Base-by-base conservation (phyloP, 169 alveolate genomes). In the Cryptosporidium tyzzeri region DNA sequence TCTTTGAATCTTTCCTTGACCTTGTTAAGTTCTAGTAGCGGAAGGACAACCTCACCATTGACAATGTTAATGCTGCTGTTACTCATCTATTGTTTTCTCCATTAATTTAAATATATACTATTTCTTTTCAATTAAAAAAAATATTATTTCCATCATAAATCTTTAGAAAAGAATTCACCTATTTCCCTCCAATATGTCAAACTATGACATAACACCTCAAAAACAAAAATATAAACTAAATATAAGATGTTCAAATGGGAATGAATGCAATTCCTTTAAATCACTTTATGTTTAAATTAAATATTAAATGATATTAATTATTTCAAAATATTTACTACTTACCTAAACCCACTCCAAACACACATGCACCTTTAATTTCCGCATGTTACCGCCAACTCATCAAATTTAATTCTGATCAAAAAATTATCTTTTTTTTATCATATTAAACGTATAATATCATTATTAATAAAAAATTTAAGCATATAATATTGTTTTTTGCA, bases 351-450 rank as follows among this genome's bases (percentile, higher is more conserved):
- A 21, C 62, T 69, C 44, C 37, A 37, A 71, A 71, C 86, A 73
- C 86, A 73, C 86, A 73, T 73, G 86, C 86, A 73, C 86, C 86
- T 73, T 73, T 55, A 31, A 58, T 59, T 39, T 55, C 45, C 69
- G 86, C 69, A 73, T 50, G 69, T 37, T 73, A 53, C 86, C 86
- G 86, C 86, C 86, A 59, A 26, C 44, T 21, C 21, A 48, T 48
- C 55, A n/a, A 21, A 26, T 55, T n/a, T 23, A 55, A 55, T 51
- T n/a, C n/a, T 0, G 37, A 21, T 5, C 6, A n/a, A n/a, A 55
- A 3, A 23, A 55, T 9, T 4, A 55, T 1, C 26, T 55, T 26
- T 23, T 21, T 26, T 26, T 53, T 26, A 26, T 26, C 26, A 7
- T n/a, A 21, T n/a, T 9, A 0, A 21, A 21, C 26, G 10, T 12